Evolutionary conservation across 495 filamentous ascomycete species (phyloP), one percentile per base, ranked within the genome.

Genomic region (Schizothecium vesticola): DNA sequence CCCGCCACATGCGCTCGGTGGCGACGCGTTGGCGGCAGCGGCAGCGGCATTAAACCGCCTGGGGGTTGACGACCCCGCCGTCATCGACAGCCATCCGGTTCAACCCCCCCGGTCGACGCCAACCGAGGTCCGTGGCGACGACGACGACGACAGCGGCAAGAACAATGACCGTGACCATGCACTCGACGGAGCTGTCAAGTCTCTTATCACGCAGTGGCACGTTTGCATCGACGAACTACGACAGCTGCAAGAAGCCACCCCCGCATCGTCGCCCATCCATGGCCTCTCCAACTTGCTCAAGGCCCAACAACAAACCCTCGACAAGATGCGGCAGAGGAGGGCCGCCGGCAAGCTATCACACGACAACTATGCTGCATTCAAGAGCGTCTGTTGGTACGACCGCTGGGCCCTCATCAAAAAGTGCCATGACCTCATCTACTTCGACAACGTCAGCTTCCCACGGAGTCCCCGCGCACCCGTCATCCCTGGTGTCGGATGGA

Each of bases 381-480:
- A 62, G 63, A 73, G 66, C 63, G 75, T 75, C 59, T 76, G 76
- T 36, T 78, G 71, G 72, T 71, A 73, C 9, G 75, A 77, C 43
- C 60, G 67, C 9, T 78, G 76, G 76, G 55, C 67, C 5, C 66
- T 73, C 25, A 60, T 78, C 56, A 78, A 77, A 24, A 77, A 76
- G 19, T 78, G 64, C 58, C 69, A 66, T n/a, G 75, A 74, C 10
- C 67, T 78, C 11, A 63, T 77, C 23, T 63, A 62, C 64, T 64
- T 78, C 71, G 74, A 78, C 67, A 78, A 76, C 69, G 69, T 51
- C 16, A 51, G 74, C 24, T 78, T 77, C 36, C 73, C 73, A 0
- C 64, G 75, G 3, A 75, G 72, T 58, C 76, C 76, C 0, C 69
- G 72, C 0, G 10, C 71, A 13, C 59, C 73, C 1, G 72, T 77